Conservation (phyloP, 208 protist genomes). For the Acanthamoeba lugdunensis region DNA sequence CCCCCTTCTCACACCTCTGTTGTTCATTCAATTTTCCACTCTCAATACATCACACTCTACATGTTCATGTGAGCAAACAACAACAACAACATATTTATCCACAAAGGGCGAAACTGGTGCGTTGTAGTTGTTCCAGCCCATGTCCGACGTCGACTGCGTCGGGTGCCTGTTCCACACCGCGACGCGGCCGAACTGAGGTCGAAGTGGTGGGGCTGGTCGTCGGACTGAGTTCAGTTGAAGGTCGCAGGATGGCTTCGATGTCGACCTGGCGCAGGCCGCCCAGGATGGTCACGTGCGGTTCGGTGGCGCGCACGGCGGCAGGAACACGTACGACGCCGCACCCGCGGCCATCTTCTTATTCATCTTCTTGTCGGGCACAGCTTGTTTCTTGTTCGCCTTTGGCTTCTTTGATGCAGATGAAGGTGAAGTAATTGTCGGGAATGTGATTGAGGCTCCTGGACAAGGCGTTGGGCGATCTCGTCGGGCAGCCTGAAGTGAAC, state of each 20-base stretch:
- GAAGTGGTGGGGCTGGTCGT: background rate
- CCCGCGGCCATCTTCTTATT: background rate
- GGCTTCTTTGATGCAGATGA: background rate
- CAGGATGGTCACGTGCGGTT: conserved; percentile 38
- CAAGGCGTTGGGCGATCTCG: background rate
- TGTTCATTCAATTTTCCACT: background rate
- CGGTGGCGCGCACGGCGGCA: conserved; percentile 7
- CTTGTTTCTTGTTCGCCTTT: background rate
- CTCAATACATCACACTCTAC: background rate
- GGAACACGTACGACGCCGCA: background rate
- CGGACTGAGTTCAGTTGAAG: background rate
- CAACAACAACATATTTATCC: background rate
- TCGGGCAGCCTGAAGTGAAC: conserved; percentile 14
- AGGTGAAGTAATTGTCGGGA: background rate
- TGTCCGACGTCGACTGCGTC: background rate
- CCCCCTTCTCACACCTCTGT: background rate
- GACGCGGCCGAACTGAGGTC: conserved; percentile 22
- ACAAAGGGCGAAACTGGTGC: background rate
- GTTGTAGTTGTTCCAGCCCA: conserved; percentile 6
- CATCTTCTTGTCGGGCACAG: background rate
- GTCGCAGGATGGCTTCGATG: conserved; percentile 17
- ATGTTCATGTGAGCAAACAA: background rate
- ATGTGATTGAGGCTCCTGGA: background rate
- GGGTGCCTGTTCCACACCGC: conserved; percentile 49
- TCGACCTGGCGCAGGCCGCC: conserved; percentile 22